Conservation (phyloP, 2,329 filamentous ascomycete species). For the Fusarium bulbicola region DNA sequence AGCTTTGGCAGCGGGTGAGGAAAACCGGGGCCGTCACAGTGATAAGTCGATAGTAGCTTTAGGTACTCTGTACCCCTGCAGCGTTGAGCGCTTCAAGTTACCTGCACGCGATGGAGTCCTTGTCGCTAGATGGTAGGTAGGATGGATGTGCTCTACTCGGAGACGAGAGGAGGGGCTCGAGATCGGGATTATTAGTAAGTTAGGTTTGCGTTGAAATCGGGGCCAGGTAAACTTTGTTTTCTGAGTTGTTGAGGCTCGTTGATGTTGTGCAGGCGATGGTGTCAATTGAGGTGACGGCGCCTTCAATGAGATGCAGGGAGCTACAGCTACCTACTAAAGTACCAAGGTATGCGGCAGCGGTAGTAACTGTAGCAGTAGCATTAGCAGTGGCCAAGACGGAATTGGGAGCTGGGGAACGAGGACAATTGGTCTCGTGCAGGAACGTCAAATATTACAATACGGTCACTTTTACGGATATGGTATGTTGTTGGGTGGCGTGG, state of each 20-base stretch:
- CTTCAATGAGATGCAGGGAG: not conserved
- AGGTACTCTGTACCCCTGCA: conserved; percentile 33
- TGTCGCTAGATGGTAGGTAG: not conserved
- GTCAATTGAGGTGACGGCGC: not conserved
- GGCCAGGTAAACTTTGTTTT: conserved; percentile 18
- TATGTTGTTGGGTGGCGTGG: conserved; percentile 34
- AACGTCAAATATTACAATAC: conserved; percentile 15
- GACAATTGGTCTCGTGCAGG: conserved; percentile 18
- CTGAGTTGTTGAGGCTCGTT: not conserved
- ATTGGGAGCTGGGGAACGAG: not conserved
- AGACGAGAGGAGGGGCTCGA: not conserved
- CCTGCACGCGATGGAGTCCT: not conserved
- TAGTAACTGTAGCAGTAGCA: not conserved
- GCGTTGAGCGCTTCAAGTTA: conserved; percentile 14
- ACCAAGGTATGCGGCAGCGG: not conserved
- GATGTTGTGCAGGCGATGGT: not conserved
- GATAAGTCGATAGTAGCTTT: conserved; percentile 21
- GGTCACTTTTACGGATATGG: conserved; percentile 23
- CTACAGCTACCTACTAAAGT: not conserved
- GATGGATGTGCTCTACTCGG: not conserved
- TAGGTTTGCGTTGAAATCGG: conserved; percentile 17
- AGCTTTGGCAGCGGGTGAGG: conserved; percentile 12
- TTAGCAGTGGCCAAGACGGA: not conserved
- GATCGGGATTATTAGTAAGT: conserved; percentile 1
- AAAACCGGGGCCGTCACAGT: conserved; percentile 20